Base-by-base conservation (phyloP, 2,329 filamentous ascomycete genomes). In the Furcasterigmium sp. region DNA sequence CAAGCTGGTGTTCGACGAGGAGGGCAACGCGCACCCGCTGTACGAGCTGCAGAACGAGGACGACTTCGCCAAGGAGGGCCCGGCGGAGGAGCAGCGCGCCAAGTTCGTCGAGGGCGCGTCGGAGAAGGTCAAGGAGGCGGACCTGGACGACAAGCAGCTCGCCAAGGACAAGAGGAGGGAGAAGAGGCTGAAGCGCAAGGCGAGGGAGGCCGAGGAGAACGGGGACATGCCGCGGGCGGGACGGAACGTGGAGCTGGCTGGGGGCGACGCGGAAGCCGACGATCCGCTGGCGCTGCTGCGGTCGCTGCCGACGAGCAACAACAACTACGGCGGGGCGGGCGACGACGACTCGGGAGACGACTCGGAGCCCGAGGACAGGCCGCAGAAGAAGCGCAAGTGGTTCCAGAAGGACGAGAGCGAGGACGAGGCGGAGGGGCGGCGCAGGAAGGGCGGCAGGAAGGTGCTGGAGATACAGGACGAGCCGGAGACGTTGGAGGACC, bases 1-100 rank as follows among this genome's bases (percentile, higher is more conserved):
- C 32, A 95, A 93, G 61, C 70, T 96, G 8, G 76, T 96, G 5
- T 98, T 91, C 61, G 91, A 97, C 65, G 91, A 95, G 38, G 89
- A 96, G 25, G 91, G 91, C 53, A 83, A 86, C 48, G 75, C 90
- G 3, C 90, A 93, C 62, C 80, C 87, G 49, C 63, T 94, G 13
- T 96, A 97, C 68, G 87, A 95, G 61, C 81, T 98, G 52, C 85
- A 91, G 59, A 80, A 87, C 62, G 89, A 96, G 65, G 82, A 84
- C 0, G 80, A 83, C 51, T 98, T 97, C 75, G 74, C 72, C 49
- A 75, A 78, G 30, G 78, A 82, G 42, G 93, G 91, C 28, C 72
- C 83, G 19, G 85, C 87, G 3, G 85, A 90, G 51, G 78, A 78
- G 39, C 89, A 94, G 63, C 77, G 89, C 37, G 73, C 76, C 53